Base-by-base conservation (phyloP, 2,329 filamentous ascomycete genomes). In the Salinomyces thailandicus region DNA sequence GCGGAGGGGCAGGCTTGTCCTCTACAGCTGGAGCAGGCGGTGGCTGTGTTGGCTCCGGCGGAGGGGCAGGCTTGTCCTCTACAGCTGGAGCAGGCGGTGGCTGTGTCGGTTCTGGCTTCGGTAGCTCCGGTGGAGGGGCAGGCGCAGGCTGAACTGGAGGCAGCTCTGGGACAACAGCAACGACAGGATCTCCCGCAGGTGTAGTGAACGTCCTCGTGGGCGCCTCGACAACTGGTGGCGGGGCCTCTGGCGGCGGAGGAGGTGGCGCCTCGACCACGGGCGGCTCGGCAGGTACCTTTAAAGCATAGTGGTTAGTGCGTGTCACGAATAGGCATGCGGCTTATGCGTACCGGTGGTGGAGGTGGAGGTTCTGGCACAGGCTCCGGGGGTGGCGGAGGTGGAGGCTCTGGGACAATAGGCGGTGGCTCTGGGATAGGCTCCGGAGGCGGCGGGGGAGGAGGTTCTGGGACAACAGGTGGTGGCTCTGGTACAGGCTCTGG, bases 161-260 rank as follows among this genome's bases (percentile, higher is more conserved):
- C 9, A n/a, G 9, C 20, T 26, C 27, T 30, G 27, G 27, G 27
- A 30, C 27, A 30, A 24, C n/a, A n/a, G n/a, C n/a, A 24, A 24
- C 20, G 20, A 24, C 20, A 24, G 20, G n/a, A 7, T 24, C 7
- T 7, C 20, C 20, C n/a, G 20, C 20, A 7, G 7, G 20, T 7
- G 20, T 24, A 7, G 20, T 24, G 20, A 24, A 24, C 7, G 20
- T 24, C 20, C 20, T 7, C n/a, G 20, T n/a, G n/a, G n/a, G 20
- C 20, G 7, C n/a, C 7, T 7, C 20, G 20, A 24, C 20, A 7
- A n/a, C 7, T 24, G 20, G 20, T 24, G 20, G 20, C 20, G 20
- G 20, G 7, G 20, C n/a, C n/a, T n/a, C n/a, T n/a, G n/a, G n/a
- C n/a, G n/a, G n/a, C n/a, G n/a, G n/a, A n/a, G n/a, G n/a, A n/a